Conservation (phyloP, 768 basidiomycete genomes). For the Mycena floridula region DNA sequence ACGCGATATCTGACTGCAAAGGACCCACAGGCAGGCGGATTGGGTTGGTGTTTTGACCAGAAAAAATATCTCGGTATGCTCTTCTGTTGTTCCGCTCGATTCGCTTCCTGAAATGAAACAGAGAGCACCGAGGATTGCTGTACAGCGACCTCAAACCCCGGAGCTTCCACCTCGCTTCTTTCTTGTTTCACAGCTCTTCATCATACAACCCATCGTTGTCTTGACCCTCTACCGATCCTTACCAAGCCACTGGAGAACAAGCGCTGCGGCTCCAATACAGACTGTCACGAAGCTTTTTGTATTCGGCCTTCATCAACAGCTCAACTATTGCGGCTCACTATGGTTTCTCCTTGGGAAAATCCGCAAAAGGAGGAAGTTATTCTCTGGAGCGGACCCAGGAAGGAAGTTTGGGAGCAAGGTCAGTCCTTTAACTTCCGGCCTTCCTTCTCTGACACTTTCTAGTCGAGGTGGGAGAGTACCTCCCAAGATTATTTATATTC, state of each 20-base stretch:
- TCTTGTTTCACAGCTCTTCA: conserved; percentile 41
- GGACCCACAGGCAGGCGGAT: conserved; percentile 2
- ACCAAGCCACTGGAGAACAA: conserved; percentile 18
- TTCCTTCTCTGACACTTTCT: conserved; percentile 1
- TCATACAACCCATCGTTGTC: conserved; percentile 33
- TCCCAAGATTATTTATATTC: conserved; percentile 35
- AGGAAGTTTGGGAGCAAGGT: conserved; percentile 68
- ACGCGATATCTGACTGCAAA: conserved; percentile 28
- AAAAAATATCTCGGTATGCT: conserved; percentile 22
- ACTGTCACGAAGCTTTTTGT: conserved; percentile 42
- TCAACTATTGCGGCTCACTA: conserved; percentile 50
- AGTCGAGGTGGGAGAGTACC: conserved; percentile 50
- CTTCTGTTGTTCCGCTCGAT: conserved; percentile 4
- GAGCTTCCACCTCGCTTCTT: conserved; percentile 12
- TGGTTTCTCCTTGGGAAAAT: conserved; percentile 20
- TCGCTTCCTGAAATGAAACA: neutral
- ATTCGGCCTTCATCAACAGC: conserved; percentile 43
- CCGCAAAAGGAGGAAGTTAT: conserved; percentile 32
- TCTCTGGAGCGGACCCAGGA: conserved; percentile 67
- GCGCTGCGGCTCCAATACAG: conserved; percentile 34
- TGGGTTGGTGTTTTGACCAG: conserved; percentile 60
- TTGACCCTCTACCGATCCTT: conserved; percentile 54
- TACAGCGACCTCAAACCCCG: conserved; percentile 17
- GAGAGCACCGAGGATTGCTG: conserved; percentile 18
- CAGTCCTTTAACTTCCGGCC: conserved; percentile 11